Conservation (phyloP, 2,329 filamentous ascomycete species). For the Diaporthe vaccinii region DNA sequence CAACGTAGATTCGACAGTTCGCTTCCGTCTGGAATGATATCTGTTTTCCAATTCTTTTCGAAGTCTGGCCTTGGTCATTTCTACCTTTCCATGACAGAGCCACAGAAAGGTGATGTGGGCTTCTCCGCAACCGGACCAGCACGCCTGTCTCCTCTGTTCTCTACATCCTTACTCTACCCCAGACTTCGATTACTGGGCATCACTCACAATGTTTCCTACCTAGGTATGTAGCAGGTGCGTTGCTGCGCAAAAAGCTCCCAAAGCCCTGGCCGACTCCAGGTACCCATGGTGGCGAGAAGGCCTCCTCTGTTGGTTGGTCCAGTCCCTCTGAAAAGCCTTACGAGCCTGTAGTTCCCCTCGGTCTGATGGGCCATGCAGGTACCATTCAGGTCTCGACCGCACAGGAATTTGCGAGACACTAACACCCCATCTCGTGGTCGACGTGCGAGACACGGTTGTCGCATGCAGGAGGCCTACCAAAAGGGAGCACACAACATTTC, state of each 20-base stretch:
- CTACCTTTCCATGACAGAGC: background rate
- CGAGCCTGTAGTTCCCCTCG: background rate
- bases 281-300: background rate
- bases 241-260: background rate
- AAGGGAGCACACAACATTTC: background rate
- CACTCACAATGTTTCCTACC: background rate
- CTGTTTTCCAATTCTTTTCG: background rate
- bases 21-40: background rate
- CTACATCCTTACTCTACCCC: too few relatives aligned
- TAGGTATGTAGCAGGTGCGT: background rate
- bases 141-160: background rate
- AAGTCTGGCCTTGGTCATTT: too few relatives aligned
- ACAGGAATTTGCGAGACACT: background rate
- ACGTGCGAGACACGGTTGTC: background rate
- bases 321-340: background rate
- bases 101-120: too few relatives aligned
- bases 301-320: background rate
- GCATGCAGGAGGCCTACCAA: slow-evolving; percentile 29
- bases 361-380: background rate
- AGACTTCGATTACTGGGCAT: background rate
- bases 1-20: background rate
- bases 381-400: background rate
- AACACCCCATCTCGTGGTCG: background rate
- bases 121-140: background rate
- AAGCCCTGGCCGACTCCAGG: background rate